A percentile compares a stretch with the other conserved stretches of the same genome.
These are phyloP conservation scores for Vicia villosa DNA, from an alignment of 306 rosid genomes.

Conservation along the genomic window DNA sequence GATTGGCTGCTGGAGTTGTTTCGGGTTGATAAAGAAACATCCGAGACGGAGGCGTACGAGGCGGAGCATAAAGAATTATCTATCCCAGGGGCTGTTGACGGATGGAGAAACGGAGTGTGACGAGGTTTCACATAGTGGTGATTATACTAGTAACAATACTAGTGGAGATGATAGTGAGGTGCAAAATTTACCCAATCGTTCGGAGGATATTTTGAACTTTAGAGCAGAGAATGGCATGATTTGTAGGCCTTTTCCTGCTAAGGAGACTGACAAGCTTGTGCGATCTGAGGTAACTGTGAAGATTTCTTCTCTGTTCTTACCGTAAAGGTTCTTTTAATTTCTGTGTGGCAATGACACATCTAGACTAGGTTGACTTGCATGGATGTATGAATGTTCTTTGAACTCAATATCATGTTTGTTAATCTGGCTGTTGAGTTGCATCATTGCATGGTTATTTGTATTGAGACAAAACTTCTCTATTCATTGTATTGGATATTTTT, in stretches of 20 bases:
- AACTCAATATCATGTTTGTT: not conserved
- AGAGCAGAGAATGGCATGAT: slow-evolving; percentile 73
- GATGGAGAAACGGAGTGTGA: slow-evolving; percentile 71
- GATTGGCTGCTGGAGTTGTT: slow-evolving; percentile 95
- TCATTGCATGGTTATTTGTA: slow-evolving; percentile 5
- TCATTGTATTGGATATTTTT: slow-evolving; percentile 21
- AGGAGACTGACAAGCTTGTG: slow-evolving; percentile 69
- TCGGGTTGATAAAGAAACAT: slow-evolving; percentile 67
- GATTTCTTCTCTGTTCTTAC: slow-evolving; percentile 21
- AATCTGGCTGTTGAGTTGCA: not conserved
- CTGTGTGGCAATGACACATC: not conserved
- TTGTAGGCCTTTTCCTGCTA: slow-evolving; percentile 88
- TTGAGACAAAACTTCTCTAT: slow-evolving; percentile 12
- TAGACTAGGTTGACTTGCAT: not conserved
- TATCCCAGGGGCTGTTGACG: slow-evolving; percentile 61
- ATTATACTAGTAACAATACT: slow-evolving; percentile 50
- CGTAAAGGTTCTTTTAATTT: slow-evolving; percentile 13
- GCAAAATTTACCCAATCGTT: slow-evolving; percentile 52
- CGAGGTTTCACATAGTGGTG: slow-evolving; percentile 61
- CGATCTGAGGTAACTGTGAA: slow-evolving; percentile 73
- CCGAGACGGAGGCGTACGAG: slow-evolving; percentile 35
- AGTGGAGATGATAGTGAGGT: slow-evolving; percentile 68
- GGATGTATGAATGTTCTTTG: not conserved
- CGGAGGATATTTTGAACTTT: slow-evolving; percentile 75
- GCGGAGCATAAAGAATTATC: slow-evolving; percentile 44